phyloP scores from a whole-genome alignment of 2,329 filamentous ascomycete genomes.

The Diplodia sapinea region DNA sequence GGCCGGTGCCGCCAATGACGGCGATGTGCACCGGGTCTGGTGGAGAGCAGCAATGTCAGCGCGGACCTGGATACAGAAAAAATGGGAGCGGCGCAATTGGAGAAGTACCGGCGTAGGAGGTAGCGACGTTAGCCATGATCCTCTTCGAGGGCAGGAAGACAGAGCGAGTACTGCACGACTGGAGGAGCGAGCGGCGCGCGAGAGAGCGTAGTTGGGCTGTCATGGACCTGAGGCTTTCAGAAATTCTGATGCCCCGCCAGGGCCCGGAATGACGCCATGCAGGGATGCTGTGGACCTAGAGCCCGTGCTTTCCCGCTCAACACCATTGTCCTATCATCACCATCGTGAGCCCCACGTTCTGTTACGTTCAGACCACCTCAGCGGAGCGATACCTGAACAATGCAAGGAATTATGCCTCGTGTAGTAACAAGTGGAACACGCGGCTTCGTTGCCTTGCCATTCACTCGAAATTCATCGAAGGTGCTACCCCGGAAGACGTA shows the following conservation, averaged over 20 bases:
- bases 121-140: constrained; percentile 32
- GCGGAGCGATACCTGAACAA: background rate
- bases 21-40: constrained; percentile 57
- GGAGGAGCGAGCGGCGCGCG: background rate
- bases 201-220: constrained; percentile 8
- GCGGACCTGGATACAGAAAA: background rate
- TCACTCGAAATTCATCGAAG: no score
- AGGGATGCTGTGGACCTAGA: constrained; percentile 3
- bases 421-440: background rate
- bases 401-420: background rate
- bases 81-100: background rate
- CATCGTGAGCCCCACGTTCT: background rate
- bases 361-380: background rate
- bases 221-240: constrained; percentile 5
- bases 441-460: no score
- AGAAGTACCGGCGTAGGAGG: constrained; percentile 28
- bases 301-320: constrained; percentile 5
- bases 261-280: constrained; percentile 28
- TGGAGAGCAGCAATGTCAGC: constrained; percentile 5
- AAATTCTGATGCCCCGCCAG: constrained; percentile 27
- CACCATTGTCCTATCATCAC: constrained; percentile 4
- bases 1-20: constrained; percentile 76
- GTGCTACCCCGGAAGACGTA: no score
- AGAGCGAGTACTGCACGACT: background rate
- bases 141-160: constrained; percentile 29